Base-by-base conservation (phyloP, 2,329 filamentous ascomycete genomes). In the Xylariaceae sp. region DNA sequence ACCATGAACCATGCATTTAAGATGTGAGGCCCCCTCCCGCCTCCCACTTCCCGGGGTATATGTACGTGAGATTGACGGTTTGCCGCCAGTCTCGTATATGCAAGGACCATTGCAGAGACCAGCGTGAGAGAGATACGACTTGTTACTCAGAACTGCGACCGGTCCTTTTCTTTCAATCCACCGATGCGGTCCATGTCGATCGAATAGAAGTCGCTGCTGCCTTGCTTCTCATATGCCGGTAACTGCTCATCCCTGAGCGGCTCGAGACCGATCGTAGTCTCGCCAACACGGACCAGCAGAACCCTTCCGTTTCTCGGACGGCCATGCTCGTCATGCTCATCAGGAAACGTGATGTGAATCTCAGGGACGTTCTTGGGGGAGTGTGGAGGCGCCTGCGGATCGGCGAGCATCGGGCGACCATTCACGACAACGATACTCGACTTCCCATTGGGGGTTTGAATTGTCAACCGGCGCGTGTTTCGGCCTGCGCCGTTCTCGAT, bases 271-370 rank as follows among this genome's bases (percentile, higher is more conserved):
- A 97, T 81, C 26, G 81, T 74, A 33, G 86, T 83, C 50, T 97
- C 92, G 47, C 89, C 88, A 36, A 97, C 87, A 36, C 87, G 79
- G 40, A 98, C 90, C 24, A 97, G 80, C 15, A 98, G 84, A 36
- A 97, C 88, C 21, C 89, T 81, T 23, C 90, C 90, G 50, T 83
- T 88, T 68, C 85, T 85, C 54, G 76, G 75, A 64, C 81, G 87
- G 52, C 90, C 90, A 38, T 78, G 70, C 51, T 88, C 85, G 59
- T 96, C 89, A 53, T 94, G 83, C 70, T 97, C 92, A 55, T 94
- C 87, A 12, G 92, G 92, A 71, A 98, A 97, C 24, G 92, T 97
- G 64, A 98, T 95, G 65, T 89, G 88, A 57, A 98, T 98, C 68
- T 97, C 86, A 14, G 92, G 92, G 18, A 97, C 76, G 51, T 85